Base-by-base conservation (phyloP, 78 protist species). In the Mastigamoeba balamuthi region DNA sequence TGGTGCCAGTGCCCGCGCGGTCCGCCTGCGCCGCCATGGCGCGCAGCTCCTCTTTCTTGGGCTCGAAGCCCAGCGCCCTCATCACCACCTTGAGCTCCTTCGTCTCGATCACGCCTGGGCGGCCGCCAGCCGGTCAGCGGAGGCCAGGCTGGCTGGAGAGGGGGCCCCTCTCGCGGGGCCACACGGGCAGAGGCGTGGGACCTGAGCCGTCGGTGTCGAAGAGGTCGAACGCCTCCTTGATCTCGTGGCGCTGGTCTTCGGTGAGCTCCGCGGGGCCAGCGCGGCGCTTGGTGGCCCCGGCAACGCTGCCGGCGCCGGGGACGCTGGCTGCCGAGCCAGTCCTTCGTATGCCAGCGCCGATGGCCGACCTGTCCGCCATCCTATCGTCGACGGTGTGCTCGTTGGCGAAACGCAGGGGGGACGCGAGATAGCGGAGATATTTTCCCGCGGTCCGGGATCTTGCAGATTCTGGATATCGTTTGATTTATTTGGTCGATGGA, bases 11-110 rank as follows among this genome's bases (percentile, higher is more conserved):
- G 74, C 91, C 91, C 52, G 88, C 94, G 33, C 28, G 64, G 40
- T 95, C 98, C 9, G 92, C 75, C 58, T 95, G 94, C n/a, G 66
- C 4, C 27, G 90, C 80, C 91, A 95, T 82, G 72, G 81, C 80
- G 66, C 74, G 66, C 44, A 92, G 78, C 74, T 90, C 95, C 76
- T 95, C 95, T 73, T 88, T 86, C 88, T 91, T 90, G 27, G 91
- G 92, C 78, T 95, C 98, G 66, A 95, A 91, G 4, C 98, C 98
- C 3, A 95, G 87, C 0, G 98, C 98, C 0, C 95, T 81, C 94
- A 95, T 91, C 7, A 96, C 98, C 10, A 91, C 98, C 85, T 84
- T 40, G 72, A 95, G 81, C 82, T 95, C 98, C 43, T 91, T 89
- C 29, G 85, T 87, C 38, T 93, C 96, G 48, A 95, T 95, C 6